Evolutionary conservation across 176 grass and related monocot species (phyloP).

Genomic region (Tuctoria greenei): DNA sequence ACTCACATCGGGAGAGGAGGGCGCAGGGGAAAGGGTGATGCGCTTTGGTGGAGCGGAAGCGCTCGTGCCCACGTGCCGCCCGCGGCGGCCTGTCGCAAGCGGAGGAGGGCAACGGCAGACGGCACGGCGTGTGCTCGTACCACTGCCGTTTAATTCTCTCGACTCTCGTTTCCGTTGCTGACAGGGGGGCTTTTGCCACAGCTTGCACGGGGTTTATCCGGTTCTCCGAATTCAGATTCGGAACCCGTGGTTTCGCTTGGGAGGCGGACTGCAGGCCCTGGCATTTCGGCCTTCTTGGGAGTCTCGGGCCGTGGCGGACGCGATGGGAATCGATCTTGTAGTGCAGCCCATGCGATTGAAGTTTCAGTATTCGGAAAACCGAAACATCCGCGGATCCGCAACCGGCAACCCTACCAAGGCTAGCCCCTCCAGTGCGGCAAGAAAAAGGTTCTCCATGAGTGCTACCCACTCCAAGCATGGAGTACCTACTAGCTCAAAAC

Average conservation of each 20-base stretch:
- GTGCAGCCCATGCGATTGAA: no score
- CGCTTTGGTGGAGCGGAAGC: slow-evolving; percentile 3
- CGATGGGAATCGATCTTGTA: no score
- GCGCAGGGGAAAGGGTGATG: slow-evolving; percentile 2
- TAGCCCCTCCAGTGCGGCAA: background rate
- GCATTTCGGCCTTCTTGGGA: background rate
- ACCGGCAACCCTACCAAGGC: no score
- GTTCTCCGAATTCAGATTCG: background rate
- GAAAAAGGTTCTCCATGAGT: background rate
- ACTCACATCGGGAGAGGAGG: slow-evolving; percentile 1
- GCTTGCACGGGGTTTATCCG: slow-evolving; percentile 20
- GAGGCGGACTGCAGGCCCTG: background rate
- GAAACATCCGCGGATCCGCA: no score
- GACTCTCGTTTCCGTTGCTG: background rate
- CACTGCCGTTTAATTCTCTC: background rate
- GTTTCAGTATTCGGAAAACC: no score
- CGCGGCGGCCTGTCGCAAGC: background rate
- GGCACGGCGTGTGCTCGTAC: slow-evolving; percentile 1
- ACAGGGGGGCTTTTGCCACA: background rate
- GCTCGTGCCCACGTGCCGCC: slow-evolving; percentile 2
- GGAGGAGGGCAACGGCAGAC: background rate
- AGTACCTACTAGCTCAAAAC: no score
- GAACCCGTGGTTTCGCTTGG: no score
- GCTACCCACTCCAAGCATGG: no score
- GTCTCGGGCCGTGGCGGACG: background rate